Percentiles rank a stretch among this genome's conserved stretches.
phyloP scores from a whole-genome alignment of 2,329 filamentous ascomycete species.

The Fusarium praegraminearum region DNA sequence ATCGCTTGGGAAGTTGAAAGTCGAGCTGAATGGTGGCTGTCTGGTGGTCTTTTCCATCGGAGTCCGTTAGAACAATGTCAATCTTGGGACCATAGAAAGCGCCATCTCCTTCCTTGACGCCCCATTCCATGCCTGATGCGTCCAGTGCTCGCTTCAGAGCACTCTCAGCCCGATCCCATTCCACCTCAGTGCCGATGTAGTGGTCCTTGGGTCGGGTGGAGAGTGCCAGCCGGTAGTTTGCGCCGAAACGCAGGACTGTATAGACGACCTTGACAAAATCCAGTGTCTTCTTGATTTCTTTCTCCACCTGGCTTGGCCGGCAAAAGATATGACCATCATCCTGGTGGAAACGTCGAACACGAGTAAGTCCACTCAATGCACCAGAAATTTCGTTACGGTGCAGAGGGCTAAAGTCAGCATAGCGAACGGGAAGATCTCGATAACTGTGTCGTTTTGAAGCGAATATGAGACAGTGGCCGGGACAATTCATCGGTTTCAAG shows the following conservation, averaged over 20 bases:
- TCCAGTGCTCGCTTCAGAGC: constrained; percentile 60
- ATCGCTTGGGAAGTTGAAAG: constrained; percentile 88
- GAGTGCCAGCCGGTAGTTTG: constrained; percentile 77
- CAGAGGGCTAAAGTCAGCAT: constrained; percentile 88
- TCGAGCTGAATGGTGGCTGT: constrained; percentile 91
- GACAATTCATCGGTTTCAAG: constrained; percentile 94
- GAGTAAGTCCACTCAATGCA: constrained; percentile 82
- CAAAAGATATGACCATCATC: constrained; percentile 95
- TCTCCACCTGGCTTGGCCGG: constrained; percentile 77
- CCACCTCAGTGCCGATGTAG: constrained; percentile 79
- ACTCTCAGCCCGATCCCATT: constrained; percentile 65
- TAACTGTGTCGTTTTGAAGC: constrained; percentile 79
- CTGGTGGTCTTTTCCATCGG: constrained; percentile 87
- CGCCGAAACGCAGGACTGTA: constrained; percentile 73
- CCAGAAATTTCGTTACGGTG: constrained; percentile 89
- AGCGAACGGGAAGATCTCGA: constrained; percentile 83
- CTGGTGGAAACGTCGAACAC: constrained; percentile 88
- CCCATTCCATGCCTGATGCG: constrained; percentile 79
- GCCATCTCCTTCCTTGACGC: constrained; percentile 82
- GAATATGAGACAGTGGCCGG: constrained; percentile 88
- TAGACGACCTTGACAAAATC: constrained; percentile 82
- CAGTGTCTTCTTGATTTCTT: constrained; percentile 79
- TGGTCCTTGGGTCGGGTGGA: constrained; percentile 82
- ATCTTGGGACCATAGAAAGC: constrained; percentile 95
- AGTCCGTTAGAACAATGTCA: constrained; percentile 84